These are phyloP conservation scores for Arachnomyces sp. DNA, from an alignment of 2,329 filamentous ascomycete species.

Conservation along the genomic window DNA sequence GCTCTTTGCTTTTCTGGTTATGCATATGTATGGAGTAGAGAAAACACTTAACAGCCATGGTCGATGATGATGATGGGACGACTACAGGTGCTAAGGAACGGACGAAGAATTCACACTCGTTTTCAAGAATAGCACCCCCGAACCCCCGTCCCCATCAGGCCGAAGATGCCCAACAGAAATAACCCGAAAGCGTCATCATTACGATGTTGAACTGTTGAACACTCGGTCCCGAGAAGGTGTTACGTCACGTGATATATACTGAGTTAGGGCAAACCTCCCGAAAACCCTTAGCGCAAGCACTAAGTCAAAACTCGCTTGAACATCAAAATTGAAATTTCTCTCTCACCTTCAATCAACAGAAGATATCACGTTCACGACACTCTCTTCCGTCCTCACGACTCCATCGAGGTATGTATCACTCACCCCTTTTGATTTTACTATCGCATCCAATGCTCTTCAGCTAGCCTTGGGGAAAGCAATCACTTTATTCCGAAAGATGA, in stretches of 20 bases:
- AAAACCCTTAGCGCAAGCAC: slow-evolving; percentile 27
- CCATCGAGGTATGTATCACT: slow-evolving; percentile 35
- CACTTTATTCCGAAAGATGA: slow-evolving; percentile 28
- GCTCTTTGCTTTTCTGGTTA: too few relatives aligned
- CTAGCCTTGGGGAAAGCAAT: slow-evolving; percentile 39
- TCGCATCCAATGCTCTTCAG: slow-evolving; percentile 26
- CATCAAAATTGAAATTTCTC: slow-evolving; percentile 13
- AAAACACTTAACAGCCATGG: too few relatives aligned
- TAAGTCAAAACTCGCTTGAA: slow-evolving; percentile 5
- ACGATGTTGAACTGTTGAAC: too few relatives aligned
- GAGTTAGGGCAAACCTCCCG: slow-evolving; percentile 19
- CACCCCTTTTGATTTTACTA: slow-evolving; percentile 13
- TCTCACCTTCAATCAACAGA: slow-evolving; percentile 20
- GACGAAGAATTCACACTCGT: too few relatives aligned
- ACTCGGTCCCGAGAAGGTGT: not conserved
- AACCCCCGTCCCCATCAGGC: too few relatives aligned
- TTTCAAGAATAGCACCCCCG: too few relatives aligned
- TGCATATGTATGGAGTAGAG: too few relatives aligned
- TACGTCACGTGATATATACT: slow-evolving; percentile 16
- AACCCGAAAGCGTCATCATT: too few relatives aligned
- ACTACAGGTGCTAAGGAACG: too few relatives aligned
- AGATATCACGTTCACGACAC: slow-evolving; percentile 6
- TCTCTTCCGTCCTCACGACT: slow-evolving; percentile 10
- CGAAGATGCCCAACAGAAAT: too few relatives aligned
- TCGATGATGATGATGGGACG: too few relatives aligned